Percentiles rank a stretch among this genome's conserved stretches.
Conservation (phyloP, 129 eudicot species). For the Pulicaria dysenterica region DNA sequence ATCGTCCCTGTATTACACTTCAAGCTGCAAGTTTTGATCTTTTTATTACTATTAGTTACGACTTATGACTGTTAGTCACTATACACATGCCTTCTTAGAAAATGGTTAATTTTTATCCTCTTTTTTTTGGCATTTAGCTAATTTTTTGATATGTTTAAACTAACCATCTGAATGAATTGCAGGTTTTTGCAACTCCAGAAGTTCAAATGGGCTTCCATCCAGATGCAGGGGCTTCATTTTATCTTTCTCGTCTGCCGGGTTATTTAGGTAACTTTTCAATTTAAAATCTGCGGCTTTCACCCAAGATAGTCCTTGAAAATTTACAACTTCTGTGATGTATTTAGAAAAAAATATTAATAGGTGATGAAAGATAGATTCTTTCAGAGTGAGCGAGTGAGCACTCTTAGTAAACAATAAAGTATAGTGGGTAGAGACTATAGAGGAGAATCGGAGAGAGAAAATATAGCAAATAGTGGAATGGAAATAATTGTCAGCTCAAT, state of each 20-base stretch:
- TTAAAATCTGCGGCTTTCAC: not conserved
- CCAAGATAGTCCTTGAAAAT: not conserved
- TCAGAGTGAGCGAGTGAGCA: not conserved
- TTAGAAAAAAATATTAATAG: not conserved
- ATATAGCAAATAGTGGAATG: not conserved
- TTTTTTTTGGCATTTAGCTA: slow-evolving; percentile 11
- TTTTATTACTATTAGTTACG: not conserved
- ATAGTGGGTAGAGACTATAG: not conserved
- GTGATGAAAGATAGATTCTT: not conserved
- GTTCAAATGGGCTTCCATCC: slow-evolving; percentile 93
- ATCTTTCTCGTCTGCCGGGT: slow-evolving; percentile 94
- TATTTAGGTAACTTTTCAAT: slow-evolving; percentile 66
- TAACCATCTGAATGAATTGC: slow-evolving; percentile 25
- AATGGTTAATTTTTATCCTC: not conserved
- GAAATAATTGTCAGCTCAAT: not conserved
- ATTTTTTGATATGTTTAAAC: slow-evolving; percentile 20
- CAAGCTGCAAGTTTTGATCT: slow-evolving; percentile 2
- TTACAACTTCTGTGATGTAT: not conserved
- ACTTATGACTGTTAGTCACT: not conserved
- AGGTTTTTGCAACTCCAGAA: slow-evolving; percentile 83
- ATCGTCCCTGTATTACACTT: not conserved
- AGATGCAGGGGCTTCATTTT: slow-evolving; percentile 95
- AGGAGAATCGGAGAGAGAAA: not conserved
- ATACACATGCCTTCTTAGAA: not conserved
- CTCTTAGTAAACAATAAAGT: not conserved